Evolutionary conservation across 2,329 filamentous ascomycete species (phyloP), one percentile per base, ranked within the genome.

Genomic region (Madurella fahalii): DNA sequence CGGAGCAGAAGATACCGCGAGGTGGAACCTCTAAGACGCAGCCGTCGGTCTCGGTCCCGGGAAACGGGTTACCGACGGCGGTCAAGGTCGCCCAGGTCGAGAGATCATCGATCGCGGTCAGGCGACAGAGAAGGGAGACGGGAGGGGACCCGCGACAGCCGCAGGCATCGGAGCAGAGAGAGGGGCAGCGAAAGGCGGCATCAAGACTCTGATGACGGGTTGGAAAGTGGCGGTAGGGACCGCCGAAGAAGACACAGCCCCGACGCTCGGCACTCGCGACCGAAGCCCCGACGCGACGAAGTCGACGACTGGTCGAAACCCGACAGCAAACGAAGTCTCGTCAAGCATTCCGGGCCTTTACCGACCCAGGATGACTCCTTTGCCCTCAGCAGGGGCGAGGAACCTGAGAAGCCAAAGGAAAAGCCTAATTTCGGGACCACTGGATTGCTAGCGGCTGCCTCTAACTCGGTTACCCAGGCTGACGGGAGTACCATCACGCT

Each of bases 391-490:
- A 77, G 72, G 8, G 78, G 79, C 45, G 75, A 74, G 18, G 71
- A 73, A 48, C 72, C 78, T 7, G 71, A 76, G 45, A 76, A 79
- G 58, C 84, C 87, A 56, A 92, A 94, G 67, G 86, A 97, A 69
- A 92, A 91, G 70, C 89, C 92, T 40, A 99, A 96, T 71, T 95
- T 87, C 71, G 83, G 81, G 17, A 83, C 79, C 34, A 91, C 91
- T 0, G 94, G 94, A 30, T 77, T 87, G 8, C 78, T 99, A 16
- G 94, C 94, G 2, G 90, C 91, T 43, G 91, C 90, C 60, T 91
- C 91, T 49, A 97, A 99, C 69, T 77, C 82, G 2, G 71, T 85
- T 16, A 84, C 84, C 8, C 84, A 95, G 59, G 82, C 82, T 25
- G 84, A 84, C 64, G 90, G 89, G 54, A 87, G 85, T 3, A 80